Conservation (phyloP, 2,329 filamentous ascomycete genomes). For the Elsinoe fawcettii region DNA sequence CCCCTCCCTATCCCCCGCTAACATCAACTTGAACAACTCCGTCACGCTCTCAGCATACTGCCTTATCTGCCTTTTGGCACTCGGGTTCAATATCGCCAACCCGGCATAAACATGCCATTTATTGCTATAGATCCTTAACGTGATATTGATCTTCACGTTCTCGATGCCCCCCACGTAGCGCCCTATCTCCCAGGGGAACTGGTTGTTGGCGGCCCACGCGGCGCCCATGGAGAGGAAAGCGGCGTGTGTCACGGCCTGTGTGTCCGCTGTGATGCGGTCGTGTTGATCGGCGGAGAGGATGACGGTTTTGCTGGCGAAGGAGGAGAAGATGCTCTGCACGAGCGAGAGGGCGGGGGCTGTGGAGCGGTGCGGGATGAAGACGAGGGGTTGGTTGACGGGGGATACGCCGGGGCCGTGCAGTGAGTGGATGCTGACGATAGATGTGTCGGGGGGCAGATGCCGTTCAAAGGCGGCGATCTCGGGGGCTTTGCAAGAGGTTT, state of each 20-base stretch:
- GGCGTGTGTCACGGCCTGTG: constrained; percentile 94
- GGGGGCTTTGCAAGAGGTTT: constrained; percentile 96
- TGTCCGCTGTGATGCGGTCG: constrained; percentile 96
- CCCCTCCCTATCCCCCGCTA: constrained; percentile 71
- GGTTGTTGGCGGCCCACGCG: constrained; percentile 88
- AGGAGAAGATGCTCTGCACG: constrained; percentile 73
- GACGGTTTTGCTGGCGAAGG: constrained; percentile 78
- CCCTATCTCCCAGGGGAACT: constrained; percentile 96
- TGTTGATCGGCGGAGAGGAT: constrained; percentile 80
- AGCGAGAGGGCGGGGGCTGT: constrained; percentile 67
- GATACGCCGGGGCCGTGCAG: constrained; percentile 90
- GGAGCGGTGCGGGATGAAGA: constrained; percentile 88
- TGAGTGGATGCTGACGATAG: constrained; percentile 93
- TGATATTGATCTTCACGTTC: constrained; percentile 99
- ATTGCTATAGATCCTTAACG: constrained; percentile 91
- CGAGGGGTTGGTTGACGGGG: constrained; percentile 79
- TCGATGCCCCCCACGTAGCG: constrained; percentile 96
- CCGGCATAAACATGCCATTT: constrained; percentile 99
- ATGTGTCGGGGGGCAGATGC: constrained; percentile 77
- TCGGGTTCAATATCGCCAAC: constrained; percentile 90
- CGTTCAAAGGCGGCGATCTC: constrained; percentile 91
- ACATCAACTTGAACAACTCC: constrained; percentile 93
- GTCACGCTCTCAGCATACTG: constrained; percentile 92
- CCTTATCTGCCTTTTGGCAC: constrained; percentile 82
- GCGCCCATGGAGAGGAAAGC: constrained; percentile 96